phyloP scores from a whole-genome alignment of 208 protist genomes.

The Trypanosomatidae sp. region DNA sequence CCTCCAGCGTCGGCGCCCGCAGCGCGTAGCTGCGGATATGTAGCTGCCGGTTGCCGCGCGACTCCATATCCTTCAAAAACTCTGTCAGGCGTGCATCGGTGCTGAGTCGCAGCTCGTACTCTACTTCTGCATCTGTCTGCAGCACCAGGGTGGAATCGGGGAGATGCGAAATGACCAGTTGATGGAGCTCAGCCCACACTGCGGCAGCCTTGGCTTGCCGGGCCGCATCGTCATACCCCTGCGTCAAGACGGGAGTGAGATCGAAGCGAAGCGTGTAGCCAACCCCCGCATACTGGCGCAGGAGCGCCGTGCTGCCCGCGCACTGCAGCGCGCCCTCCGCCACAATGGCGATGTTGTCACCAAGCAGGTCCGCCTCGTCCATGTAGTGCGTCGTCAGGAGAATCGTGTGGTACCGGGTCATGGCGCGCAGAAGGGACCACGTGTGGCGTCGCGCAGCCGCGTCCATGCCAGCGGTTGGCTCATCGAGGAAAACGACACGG shows the following conservation, averaged over 20 bases:
- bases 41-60: constrained; percentile 17
- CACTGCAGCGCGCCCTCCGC: constrained; percentile 51
- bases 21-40: constrained; percentile 56
- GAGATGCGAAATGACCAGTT: constrained; percentile 29
- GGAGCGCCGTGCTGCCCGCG: constrained; percentile 53
- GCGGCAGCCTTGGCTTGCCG: constrained; percentile 13
- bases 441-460: constrained; percentile 60
- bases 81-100: constrained; percentile 27
- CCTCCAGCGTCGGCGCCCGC: constrained; percentile 69
- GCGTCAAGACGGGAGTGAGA: constrained; percentile 8
- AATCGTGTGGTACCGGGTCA: constrained; percentile 60
- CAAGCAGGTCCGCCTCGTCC: constrained; percentile 96
- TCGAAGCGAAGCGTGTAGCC: constrained; percentile 63
- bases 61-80: constrained; percentile 44
- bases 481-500: constrained; percentile 80
- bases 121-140: constrained; percentile 37
- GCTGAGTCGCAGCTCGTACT: constrained; percentile 40
- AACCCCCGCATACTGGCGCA: constrained; percentile 49
- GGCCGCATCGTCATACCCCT: constrained; percentile 2
- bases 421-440: constrained; percentile 58
- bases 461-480: constrained; percentile 92
- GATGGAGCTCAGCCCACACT: constrained; percentile 31
- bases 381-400: constrained; percentile 93
- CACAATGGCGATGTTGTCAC: constrained; percentile 91
- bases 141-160: constrained; percentile 12